A percentile compares a stretch with the other conserved stretches of the same genome.
phyloP scores from a whole-genome alignment of 805 yeast genomes.

The Maudiozyma barnettii region DNA sequence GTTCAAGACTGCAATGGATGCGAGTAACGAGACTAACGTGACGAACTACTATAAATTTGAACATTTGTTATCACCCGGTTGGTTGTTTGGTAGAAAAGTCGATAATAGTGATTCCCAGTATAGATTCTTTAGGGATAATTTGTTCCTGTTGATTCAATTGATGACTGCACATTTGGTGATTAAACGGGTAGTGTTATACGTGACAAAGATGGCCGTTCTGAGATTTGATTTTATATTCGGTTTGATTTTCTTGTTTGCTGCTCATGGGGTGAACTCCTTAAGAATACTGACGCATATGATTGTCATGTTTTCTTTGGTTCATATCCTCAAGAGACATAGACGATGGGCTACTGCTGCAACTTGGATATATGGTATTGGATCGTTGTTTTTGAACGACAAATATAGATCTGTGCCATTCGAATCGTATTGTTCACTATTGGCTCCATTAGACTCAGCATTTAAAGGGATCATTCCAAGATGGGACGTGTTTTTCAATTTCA shows the following conservation, averaged over 20 bases:
- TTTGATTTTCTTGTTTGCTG: conserved; percentile 50
- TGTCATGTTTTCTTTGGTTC: conserved; percentile 35
- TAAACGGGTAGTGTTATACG: conserved; percentile 31
- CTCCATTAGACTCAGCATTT: conserved; percentile 48
- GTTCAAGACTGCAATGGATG: conserved; percentile 73
- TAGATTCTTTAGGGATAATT: conserved; percentile 74
- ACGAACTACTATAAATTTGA: conserved; percentile 55
- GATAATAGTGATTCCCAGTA: conserved; percentile 92
- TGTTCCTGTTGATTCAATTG: conserved; percentile 50
- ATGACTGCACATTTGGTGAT: conserved; percentile 44
- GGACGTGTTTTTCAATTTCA: conserved; percentile 94
- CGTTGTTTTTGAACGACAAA: conserved; percentile 69
- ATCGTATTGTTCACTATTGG: conserved; percentile 32
- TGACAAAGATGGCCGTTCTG: conserved; percentile 33
- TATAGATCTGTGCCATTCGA: conserved; percentile 48
- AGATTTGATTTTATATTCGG: conserved; percentile 72
- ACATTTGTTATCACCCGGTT: conserved; percentile 62
- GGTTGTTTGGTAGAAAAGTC: conserved; percentile 84
- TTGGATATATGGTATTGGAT: conserved; percentile 75
- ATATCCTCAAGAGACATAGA: conserved; percentile 22
- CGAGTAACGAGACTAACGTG: conserved; percentile 64
- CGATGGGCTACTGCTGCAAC: conserved; percentile 36
- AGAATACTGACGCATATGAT: conserved; percentile 52
- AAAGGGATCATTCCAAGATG: conserved; percentile 79
- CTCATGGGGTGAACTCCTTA: conserved; percentile 71